These are phyloP conservation scores for Debaryomyces coudertii DNA, from an alignment of 1,139 yeast species.

Conservation along the genomic window DNA sequence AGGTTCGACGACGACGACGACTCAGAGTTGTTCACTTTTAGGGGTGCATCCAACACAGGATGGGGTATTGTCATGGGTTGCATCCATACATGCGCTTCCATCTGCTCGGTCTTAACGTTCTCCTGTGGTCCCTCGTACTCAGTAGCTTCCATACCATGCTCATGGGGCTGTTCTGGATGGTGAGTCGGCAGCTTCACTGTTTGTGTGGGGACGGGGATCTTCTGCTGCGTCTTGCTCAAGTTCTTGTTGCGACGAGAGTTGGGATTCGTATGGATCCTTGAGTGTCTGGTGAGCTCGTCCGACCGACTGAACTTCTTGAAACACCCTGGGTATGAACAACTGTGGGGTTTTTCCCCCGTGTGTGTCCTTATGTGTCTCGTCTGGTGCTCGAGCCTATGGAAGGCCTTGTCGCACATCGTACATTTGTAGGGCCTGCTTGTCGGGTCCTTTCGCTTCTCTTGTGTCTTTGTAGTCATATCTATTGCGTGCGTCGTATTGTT, in stretches of 20 bases:
- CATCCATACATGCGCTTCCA: background rate
- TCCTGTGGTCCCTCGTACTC: background rate
- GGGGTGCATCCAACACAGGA: background rate
- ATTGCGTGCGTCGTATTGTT: slow-evolving; percentile 1
- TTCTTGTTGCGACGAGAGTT: slow-evolving; percentile 62
- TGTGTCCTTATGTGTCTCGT: slow-evolving; percentile 94
- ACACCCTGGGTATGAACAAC: slow-evolving; percentile 87
- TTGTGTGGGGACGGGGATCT: slow-evolving; percentile 2
- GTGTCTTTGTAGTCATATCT: slow-evolving; percentile 13
- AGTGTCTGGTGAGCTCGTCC: slow-evolving; percentile 89
- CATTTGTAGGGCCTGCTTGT: slow-evolving; percentile 78
- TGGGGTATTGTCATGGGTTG: background rate
- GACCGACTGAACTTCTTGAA: slow-evolving; percentile 81
- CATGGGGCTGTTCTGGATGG: background rate
- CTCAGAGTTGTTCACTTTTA: slow-evolving; percentile 2
- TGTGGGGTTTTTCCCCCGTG: slow-evolving; percentile 94
- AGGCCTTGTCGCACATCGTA: slow-evolving; percentile 88
- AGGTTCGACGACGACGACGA: slow-evolving; percentile 8
- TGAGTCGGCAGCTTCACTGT: background rate
- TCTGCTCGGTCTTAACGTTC: background rate
- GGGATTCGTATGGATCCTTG: slow-evolving; percentile 84
- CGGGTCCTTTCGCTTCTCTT: slow-evolving; percentile 28
- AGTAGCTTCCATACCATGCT: background rate
- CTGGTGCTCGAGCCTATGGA: slow-evolving; percentile 90
- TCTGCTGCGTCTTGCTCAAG: slow-evolving; percentile 17